Percentiles rank a stretch among this genome's conserved stretches.
Evolutionary conservation across 805 yeast species (phyloP).

Genomic region (Wickerhamiella lipophila): DNA sequence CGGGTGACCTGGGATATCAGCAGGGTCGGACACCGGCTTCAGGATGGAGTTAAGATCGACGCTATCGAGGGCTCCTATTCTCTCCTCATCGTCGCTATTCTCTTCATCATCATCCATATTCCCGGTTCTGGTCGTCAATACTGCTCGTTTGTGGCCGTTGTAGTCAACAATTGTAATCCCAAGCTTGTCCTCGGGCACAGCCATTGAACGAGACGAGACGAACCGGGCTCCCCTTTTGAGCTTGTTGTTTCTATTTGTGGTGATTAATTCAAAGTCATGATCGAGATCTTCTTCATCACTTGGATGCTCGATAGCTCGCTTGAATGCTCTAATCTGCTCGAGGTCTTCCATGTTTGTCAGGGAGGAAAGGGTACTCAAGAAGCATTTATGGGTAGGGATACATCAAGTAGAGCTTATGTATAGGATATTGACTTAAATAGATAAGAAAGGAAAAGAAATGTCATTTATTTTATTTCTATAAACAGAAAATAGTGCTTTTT

Average conservation of each 20-base stretch:
- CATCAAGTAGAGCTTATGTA: no score
- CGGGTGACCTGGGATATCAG: constrained; percentile 62
- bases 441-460: no score
- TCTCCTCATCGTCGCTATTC: neutral
- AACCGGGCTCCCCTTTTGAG: constrained; percentile 38
- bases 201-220: constrained; percentile 36
- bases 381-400: no score
- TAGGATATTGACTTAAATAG: no score
- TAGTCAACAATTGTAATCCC: constrained; percentile 25
- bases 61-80: constrained; percentile 18
- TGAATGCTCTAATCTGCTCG: constrained; percentile 21
- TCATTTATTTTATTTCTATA: no score
- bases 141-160: constrained; percentile 23
- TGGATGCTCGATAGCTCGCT: constrained; percentile 26
- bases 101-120: constrained; percentile 17
- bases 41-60: constrained; percentile 47
- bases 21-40: constrained; percentile 68
- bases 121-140: constrained; percentile 21
- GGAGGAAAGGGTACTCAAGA: neutral
- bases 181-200: constrained; percentile 20
- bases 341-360: constrained; percentile 3
- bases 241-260: constrained; percentile 47
- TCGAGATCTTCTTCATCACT: constrained; percentile 20
- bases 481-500: constrained; percentile 8
- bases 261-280: constrained; percentile 26